These are phyloP conservation scores for Amesomyces nigricolor DNA, from an alignment of 2,329 filamentous ascomycete genomes.

Conservation along the genomic window DNA sequence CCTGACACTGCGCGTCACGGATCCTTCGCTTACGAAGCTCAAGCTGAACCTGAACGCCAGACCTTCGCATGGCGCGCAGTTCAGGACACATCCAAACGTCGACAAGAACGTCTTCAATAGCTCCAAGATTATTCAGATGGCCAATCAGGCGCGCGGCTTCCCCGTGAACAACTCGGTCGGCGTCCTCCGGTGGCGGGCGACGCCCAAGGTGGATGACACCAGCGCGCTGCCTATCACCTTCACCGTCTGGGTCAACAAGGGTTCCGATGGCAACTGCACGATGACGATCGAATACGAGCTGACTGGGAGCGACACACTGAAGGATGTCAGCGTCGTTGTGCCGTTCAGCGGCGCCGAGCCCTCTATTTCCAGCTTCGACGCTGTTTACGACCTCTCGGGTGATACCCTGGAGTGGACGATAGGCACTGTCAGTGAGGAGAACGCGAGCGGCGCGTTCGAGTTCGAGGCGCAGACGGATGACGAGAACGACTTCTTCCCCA, in stretches of 20 bases:
- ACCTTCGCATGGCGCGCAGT: slow-evolving; percentile 77
- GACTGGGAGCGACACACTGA: slow-evolving; percentile 69
- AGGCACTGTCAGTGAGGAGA: slow-evolving; percentile 76
- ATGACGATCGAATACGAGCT: slow-evolving; percentile 96
- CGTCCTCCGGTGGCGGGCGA: slow-evolving; percentile 86
- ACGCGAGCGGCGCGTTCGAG: slow-evolving; percentile 82
- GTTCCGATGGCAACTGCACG: slow-evolving; percentile 71
- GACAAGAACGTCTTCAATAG: slow-evolving; percentile 82
- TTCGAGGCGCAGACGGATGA: slow-evolving; percentile 86
- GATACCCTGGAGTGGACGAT: slow-evolving; percentile 94
- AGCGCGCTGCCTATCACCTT: slow-evolving; percentile 87
- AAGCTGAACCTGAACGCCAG: slow-evolving; percentile 75
- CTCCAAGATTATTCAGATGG: slow-evolving; percentile 81
- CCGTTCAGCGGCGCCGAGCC: slow-evolving; percentile 84
- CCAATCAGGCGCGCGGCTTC: slow-evolving; percentile 81
- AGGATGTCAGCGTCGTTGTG: slow-evolving; percentile 81
- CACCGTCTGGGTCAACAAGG: slow-evolving; percentile 95
- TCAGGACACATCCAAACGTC: slow-evolving; percentile 94
- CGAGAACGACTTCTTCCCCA: slow-evolving; percentile 96
- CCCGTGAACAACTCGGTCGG: slow-evolving; percentile 90
- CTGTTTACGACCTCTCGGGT: slow-evolving; percentile 86
- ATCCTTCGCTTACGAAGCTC: slow-evolving; percentile 84
- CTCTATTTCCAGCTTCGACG: slow-evolving; percentile 85
- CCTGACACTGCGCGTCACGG: slow-evolving; percentile 82
- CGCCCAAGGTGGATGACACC: slow-evolving; percentile 72